Base-by-base conservation (phyloP, 371 early-diverging fungal genomes). In the Cokeromyces recurvatus region DNA sequence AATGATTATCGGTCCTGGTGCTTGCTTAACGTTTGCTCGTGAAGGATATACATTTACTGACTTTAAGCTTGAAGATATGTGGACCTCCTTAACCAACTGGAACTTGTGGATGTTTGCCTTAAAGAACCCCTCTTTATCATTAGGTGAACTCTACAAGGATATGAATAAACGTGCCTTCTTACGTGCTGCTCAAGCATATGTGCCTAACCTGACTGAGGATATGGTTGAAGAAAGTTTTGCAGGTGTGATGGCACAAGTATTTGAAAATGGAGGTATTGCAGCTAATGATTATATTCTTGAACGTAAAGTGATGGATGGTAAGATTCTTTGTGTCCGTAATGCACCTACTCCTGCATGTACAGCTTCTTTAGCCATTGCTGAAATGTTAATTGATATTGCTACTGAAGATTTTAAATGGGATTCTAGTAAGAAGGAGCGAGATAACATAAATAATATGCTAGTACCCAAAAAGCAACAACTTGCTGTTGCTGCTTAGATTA, bases 181-280 rank as follows among this genome's bases (percentile, higher is more conserved):
- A 24, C 52, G 55, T 22, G 57, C 63, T 40, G 74, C 59, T 10
- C 70, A 70, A 32, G 56, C 50, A 10, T 60, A 57, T 38, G 59
- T 69, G 19, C 74, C 74, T 20, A 53, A 48, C 4, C 52, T 74
- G 7, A 62, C 61, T 10, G 59, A 40, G 19, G 66, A 74, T 31
- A 74, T 74, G 74, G 74, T 74, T 1, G 74, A 74, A 32, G 65
- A 60, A 14, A 74, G 74, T 24, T 74, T 67, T 44, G 51, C 66
- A 2, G 74, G 74, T 16, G 68, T 74, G 2, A 74, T 74, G 74
- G 55, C 66, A 1, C 70, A 70, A 49, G 74, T 74, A 11, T 74
- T 74, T 47, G 70, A 63, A 51, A 61, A 55, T 37, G 72, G 72
- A 27, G 68, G 68, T 36, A 53, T 56, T 39, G 74, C 74, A 22